Conservation (phyloP, 2,329 filamentous ascomycete species). For the Fusarium sp. region DNA sequence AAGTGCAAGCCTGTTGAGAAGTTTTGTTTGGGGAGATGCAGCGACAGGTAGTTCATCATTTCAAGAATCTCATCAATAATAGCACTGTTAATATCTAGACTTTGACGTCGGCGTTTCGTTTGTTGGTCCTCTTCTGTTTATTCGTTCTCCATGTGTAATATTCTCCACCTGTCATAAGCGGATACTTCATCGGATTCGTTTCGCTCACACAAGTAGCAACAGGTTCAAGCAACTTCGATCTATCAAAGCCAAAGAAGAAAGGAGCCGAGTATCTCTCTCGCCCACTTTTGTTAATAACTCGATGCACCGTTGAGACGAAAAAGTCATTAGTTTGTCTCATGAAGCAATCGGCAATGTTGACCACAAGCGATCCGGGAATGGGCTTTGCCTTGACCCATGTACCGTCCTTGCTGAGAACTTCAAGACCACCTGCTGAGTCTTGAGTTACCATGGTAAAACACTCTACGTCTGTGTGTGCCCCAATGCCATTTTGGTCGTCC, state of each 20-base stretch:
- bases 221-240: conserved; percentile 48
- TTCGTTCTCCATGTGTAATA: conserved; percentile 56
- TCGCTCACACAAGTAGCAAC: conserved; percentile 53
- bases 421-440: conserved; percentile 60
- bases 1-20: neutral
- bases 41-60: neutral
- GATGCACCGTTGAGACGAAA: conserved; percentile 66
- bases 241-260: conserved; percentile 62
- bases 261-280: conserved; percentile 61
- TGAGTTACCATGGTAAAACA: conserved; percentile 65
- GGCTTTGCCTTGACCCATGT: conserved; percentile 61
- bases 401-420: conserved; percentile 61
- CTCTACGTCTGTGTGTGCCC: conserved; percentile 65
- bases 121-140: conserved; percentile 12
- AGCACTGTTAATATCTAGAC: neutral
- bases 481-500: conserved; percentile 53
- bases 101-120: neutral
- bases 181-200: conserved; percentile 55
- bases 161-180: conserved; percentile 53
- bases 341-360: conserved; percentile 68
- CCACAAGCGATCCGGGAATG: conserved; percentile 61
- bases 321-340: conserved; percentile 66
- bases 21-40: neutral
- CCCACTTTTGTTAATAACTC: conserved; percentile 60
- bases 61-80: no score